These are phyloP conservation scores for Leishmania guyanensis DNA, from an alignment of 208 protist genomes.

Conservation along the genomic window DNA sequence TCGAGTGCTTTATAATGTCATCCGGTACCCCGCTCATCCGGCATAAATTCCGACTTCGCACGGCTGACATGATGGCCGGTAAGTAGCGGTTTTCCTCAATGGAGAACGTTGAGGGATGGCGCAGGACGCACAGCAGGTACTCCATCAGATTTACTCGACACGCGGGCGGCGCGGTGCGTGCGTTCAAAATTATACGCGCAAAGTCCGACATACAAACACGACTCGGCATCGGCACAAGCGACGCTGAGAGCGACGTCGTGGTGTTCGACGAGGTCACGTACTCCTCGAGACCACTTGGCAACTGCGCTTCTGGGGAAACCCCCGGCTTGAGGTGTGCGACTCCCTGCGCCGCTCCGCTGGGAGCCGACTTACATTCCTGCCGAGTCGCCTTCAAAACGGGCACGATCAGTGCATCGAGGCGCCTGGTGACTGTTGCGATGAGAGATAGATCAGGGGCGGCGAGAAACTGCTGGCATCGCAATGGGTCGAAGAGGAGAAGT, in stretches of 20 bases:
- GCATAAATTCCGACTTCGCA: background rate
- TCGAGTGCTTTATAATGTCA: constrained; percentile 16
- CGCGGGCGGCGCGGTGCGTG: background rate
- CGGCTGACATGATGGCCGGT: constrained; percentile 20
- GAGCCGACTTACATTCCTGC: background rate
- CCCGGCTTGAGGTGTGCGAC: background rate
- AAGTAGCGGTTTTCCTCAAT: constrained; percentile 23
- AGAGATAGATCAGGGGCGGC: constrained; percentile 2
- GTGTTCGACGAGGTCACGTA: background rate
- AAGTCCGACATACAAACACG: background rate
- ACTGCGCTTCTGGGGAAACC: background rate
- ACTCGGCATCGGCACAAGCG: background rate
- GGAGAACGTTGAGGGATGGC: constrained; percentile 19
- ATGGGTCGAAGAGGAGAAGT: constrained; percentile 22
- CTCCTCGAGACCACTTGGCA: background rate
- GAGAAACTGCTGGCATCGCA: constrained; percentile 9
- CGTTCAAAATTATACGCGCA: background rate
- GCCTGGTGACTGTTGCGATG: background rate
- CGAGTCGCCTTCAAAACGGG: constrained; percentile 8
- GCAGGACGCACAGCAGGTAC: constrained; percentile 34
- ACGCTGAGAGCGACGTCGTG: background rate
- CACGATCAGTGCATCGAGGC: constrained; percentile 10
- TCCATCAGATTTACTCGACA: constrained; percentile 22
- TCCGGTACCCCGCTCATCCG: constrained; percentile 11
- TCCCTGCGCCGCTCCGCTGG: background rate